Base-by-base conservation (phyloP, 1,284 basidiomycete species). In the Golubevia sp. region DNA sequence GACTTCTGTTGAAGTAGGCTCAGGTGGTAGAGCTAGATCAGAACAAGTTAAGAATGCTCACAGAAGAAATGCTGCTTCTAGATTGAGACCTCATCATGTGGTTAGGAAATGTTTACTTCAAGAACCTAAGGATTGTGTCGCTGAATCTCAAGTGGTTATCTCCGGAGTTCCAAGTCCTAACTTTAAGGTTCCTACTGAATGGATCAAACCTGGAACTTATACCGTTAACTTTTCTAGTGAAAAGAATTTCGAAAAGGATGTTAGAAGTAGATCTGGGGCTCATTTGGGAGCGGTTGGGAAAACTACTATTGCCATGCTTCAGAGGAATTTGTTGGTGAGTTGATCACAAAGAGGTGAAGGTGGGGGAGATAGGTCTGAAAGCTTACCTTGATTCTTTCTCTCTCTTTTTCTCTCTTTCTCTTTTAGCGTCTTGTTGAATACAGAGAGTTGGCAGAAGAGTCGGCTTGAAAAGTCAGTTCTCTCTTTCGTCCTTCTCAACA, bases 231-330 rank as follows among this genome's bases (percentile, higher is more conserved):
- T 99, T 55, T 91, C 93, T 25, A 91, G 92, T 2, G 94, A 97
- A 79, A 98, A 96, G 87, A 99, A 99, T 85, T 99, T 98, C 81
- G 93, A 97, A 82, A 89, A 89, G 66, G 91, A 97, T 80, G 91
- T 98, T 20, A 88, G 93, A 69, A 93, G 95, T 55, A 92, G 94
- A 87, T 73, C 75, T 0, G 55, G 68, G 15, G 69, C 66, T 50
- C 73, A 72, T 59, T 55, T 75, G 24, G 94, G 95, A 15, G 91
- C 93, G 2, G 93, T 99, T 26, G 96, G 96, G 49, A 97, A 97
- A 86, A 92, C 96, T 67, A 99, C 96, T 1, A 97, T 97, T 71
- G 87, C 94, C 77, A 97, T 99, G 93, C 88, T 99, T 34, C 88
- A 98, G 82, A 89, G 96, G 61, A 99, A 98, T 84, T 84, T 99